phyloP scores from a whole-genome alignment of 768 basidiomycete genomes.

The Tulasnella sp. region DNA sequence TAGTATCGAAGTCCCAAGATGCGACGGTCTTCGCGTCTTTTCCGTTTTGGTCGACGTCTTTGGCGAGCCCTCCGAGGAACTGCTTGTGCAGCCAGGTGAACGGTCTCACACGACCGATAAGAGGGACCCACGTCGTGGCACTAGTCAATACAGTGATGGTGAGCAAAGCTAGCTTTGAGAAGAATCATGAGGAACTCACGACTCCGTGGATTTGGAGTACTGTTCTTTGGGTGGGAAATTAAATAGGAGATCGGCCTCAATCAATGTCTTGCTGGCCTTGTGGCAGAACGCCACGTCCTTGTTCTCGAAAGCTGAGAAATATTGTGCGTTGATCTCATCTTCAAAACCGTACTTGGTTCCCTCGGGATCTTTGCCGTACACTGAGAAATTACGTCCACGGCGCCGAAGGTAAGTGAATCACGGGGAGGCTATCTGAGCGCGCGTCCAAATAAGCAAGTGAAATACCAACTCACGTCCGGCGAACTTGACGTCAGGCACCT shows the following conservation, averaged over 20 bases:
- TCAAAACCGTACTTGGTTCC: constrained; percentile 67
- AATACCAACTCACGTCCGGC: constrained; percentile 36
- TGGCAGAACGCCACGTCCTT: constrained; percentile 82
- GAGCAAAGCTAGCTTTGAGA: background rate
- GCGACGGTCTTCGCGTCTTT: constrained; percentile 52
- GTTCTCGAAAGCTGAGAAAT: constrained; percentile 56
- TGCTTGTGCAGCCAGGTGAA: background rate
- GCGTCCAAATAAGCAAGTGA: too few relatives aligned
- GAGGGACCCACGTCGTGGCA: background rate
- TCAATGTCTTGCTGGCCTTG: constrained; percentile 50
- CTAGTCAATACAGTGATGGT: constrained; percentile 11
- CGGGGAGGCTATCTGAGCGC: too few relatives aligned
- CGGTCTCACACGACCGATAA: background rate
- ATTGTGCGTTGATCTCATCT: constrained; percentile 46
- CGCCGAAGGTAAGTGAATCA: background rate
- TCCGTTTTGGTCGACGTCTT: constrained; percentile 34
- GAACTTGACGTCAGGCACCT: constrained; percentile 41
- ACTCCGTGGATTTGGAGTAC: constrained; percentile 24
- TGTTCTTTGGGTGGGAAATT: constrained; percentile 63
- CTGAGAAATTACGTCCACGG: constrained; percentile 23
- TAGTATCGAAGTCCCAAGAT: constrained; percentile 59
- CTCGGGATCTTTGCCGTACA: constrained; percentile 51
- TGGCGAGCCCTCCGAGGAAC: constrained; percentile 24
- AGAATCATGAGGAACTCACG: constrained; percentile 15
- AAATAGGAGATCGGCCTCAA: constrained; percentile 73